Percentiles rank a stretch among this genome's conserved stretches.
Conservation (phyloP, 495 filamentous ascomycete species). For the Jackrogersella minutella region DNA sequence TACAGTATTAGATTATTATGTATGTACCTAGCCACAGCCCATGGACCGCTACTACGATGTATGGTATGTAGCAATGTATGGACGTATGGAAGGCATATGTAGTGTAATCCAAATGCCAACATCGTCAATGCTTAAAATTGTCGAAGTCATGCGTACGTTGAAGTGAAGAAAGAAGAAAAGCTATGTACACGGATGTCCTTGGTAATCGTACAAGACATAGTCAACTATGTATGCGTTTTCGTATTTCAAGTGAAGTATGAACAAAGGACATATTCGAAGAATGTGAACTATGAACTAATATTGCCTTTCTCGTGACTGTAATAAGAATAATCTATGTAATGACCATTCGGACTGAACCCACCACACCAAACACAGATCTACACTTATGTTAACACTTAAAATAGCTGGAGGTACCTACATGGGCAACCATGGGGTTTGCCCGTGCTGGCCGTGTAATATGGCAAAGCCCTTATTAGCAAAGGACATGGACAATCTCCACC, state of each 20-base stretch:
- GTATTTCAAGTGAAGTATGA: no score
- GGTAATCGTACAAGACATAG: slow-evolving; percentile 1
- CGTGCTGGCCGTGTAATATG: not conserved
- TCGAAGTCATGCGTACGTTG: no score
- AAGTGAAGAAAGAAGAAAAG: not conserved
- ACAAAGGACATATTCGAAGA: no score
- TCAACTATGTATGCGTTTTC: not conserved
- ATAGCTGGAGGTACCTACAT: no score
- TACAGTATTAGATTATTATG: no score
- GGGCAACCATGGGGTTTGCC: slow-evolving; percentile 4
- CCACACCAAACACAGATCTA: slow-evolving; percentile 1
- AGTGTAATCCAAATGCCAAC: slow-evolving; percentile 6
- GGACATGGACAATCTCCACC: slow-evolving; percentile 2
- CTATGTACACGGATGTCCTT: not conserved
- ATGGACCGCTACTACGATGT: no score
- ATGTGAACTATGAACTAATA: slow-evolving; percentile 14
- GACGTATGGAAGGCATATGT: not conserved
- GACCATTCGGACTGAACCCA: not conserved
- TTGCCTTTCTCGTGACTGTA: slow-evolving; percentile 10
- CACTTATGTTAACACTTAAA: not conserved
- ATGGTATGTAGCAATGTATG: no score
- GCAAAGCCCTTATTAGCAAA: not conserved
- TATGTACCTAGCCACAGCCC: no score
- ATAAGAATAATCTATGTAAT: not conserved
- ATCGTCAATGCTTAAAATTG: not conserved